phyloP scores from a whole-genome alignment of 192 early-diverging fungal species.

The Linnemannia hyalina region DNA sequence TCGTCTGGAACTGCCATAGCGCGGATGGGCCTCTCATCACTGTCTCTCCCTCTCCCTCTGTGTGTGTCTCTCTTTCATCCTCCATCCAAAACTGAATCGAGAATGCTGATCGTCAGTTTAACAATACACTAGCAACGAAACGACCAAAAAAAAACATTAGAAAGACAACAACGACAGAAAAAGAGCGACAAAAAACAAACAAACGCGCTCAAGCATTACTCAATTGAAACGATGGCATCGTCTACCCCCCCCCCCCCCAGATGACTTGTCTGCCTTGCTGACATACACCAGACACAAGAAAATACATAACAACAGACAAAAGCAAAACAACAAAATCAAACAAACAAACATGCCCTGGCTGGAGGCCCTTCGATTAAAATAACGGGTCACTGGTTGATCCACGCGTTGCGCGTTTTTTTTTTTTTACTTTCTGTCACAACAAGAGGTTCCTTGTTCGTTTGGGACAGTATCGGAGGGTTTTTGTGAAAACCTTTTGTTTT shows the following conservation, averaged over 20 bases:
- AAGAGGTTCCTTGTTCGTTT: not conserved
- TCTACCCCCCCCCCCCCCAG: not conserved
- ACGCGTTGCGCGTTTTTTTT: not conserved
- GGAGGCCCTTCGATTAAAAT: not conserved
- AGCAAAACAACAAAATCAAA: not conserved
- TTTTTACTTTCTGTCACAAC: not conserved
- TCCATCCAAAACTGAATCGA: not conserved
- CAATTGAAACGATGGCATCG: not conserved
- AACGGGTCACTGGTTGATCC: slow-evolving; percentile 1
- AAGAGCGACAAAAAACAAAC: not conserved
- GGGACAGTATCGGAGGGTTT: not conserved
- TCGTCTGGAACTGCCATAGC: not conserved
- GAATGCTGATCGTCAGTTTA: slow-evolving; percentile 5
- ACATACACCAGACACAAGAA: not conserved
- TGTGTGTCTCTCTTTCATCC: too few relatives aligned
- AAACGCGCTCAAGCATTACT: not conserved
- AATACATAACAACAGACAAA: not conserved
- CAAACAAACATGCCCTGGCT: not conserved
- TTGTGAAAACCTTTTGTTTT: not conserved
- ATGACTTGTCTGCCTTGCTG: slow-evolving; percentile 6
- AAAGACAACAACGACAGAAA: not conserved
- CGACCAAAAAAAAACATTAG: not conserved
- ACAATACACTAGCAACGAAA: not conserved
- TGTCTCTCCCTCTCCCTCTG: not conserved
- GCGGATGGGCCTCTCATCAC: not conserved